phyloP scores from a whole-genome alignment of 2,329 filamentous ascomycete genomes.

The Apiospora marii region DNA sequence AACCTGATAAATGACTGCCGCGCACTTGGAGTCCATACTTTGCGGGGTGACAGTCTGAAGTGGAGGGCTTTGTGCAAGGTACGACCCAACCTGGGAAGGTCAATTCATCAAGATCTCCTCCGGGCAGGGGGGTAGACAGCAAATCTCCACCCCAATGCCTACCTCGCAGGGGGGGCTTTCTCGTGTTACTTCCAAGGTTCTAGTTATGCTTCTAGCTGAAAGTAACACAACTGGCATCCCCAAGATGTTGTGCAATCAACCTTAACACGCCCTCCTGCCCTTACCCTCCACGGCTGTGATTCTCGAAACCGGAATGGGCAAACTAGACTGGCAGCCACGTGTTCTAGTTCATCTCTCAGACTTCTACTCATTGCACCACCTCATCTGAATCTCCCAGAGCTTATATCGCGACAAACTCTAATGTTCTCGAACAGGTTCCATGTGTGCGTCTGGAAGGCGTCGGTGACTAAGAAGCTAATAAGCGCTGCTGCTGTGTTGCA shows the following conservation, averaged over 20 bases:
- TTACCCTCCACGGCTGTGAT: neutral
- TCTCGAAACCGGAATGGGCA: neutral
- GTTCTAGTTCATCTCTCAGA: neutral
- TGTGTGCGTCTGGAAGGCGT: neutral
- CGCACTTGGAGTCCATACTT: conserved; percentile 7
- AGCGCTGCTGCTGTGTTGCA: neutral
- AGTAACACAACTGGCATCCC: neutral
- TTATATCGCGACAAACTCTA: neutral
- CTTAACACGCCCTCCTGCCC: neutral
- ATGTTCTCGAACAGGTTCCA: conserved; percentile 4
- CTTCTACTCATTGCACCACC: conserved; percentile 3
- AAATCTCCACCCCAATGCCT: conserved; percentile 8
- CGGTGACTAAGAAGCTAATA: neutral
- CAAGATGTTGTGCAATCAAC: conserved; percentile 8
- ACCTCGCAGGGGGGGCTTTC: neutral
- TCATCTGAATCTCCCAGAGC: neutral
- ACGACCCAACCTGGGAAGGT: neutral
- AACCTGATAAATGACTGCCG: neutral
- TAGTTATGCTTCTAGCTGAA: conserved; percentile 17
- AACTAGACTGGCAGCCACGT: conserved; percentile 2
- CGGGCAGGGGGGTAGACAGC: neutral
- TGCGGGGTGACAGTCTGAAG: neutral
- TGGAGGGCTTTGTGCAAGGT: conserved; percentile 11
- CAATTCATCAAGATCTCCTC: conserved; percentile 4
- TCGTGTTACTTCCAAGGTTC: conserved; percentile 19